A percentile compares a stretch with the other conserved stretches of the same genome.
phyloP scores from a whole-genome alignment of 352 stramenopile genomes.

The Globisporangium carolinianum region DNA sequence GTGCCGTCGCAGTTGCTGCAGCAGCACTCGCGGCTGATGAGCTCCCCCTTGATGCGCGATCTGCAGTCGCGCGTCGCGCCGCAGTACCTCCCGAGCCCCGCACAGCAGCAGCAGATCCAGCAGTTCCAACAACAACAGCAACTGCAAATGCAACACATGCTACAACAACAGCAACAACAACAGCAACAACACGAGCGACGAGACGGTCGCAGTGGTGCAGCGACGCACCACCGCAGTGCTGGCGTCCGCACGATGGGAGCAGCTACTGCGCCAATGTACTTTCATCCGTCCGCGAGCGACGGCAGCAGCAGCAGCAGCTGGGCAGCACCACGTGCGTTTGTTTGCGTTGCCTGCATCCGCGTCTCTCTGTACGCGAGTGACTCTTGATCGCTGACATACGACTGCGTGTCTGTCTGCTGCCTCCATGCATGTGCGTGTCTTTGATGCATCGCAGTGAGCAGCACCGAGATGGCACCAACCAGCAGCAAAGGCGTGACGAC shows the following conservation, averaged over 20 bases:
- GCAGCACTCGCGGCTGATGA: slow-evolving; percentile 3
- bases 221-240: too few species aligned
- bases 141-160: slow-evolving; percentile 29
- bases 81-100: slow-evolving; percentile 11
- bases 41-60: slow-evolving; percentile 2
- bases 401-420: neutral
- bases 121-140: slow-evolving; percentile 18
- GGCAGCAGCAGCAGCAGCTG: slow-evolving; percentile 6
- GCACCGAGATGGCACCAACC: neutral
- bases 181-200: slow-evolving; percentile 7
- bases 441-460: neutral
- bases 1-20: neutral
- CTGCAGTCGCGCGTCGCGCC: slow-evolving; percentile 8
- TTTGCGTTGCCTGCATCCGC: neutral
- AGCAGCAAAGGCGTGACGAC: neutral
- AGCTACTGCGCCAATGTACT: neutral
- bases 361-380: neutral
- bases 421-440: too few species aligned
- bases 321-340: neutral
- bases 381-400: too few species aligned
- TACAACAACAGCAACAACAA: slow-evolving; percentile 26
- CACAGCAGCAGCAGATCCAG: slow-evolving; percentile 14
- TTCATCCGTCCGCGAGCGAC: neutral
- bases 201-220: too few species aligned
- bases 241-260: too few species aligned